Evolutionary conservation across 2,329 filamentous ascomycete genomes (phyloP).

Genomic region (Thielaviopsis euricoi): DNA sequence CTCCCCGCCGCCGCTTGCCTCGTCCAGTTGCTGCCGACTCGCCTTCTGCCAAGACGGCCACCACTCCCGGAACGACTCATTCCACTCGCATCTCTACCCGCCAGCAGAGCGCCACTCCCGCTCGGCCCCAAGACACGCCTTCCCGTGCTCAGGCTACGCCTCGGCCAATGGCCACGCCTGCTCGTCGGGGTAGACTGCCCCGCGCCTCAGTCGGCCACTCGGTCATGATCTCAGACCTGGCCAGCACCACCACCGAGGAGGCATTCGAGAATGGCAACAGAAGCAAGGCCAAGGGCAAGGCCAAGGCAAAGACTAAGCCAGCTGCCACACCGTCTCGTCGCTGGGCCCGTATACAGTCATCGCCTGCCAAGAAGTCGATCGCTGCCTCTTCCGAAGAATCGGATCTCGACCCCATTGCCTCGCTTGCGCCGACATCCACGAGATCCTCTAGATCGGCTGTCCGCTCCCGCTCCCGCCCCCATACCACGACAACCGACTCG

Average conservation of each 20-base stretch:
- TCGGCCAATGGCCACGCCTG: background rate
- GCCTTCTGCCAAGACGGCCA: background rate
- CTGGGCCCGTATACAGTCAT: background rate
- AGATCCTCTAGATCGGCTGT: background rate
- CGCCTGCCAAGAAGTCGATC: background rate
- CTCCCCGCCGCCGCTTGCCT: slow-evolving; percentile 5
- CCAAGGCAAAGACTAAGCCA: slow-evolving; percentile 1
- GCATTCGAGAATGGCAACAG: background rate
- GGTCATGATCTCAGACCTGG: slow-evolving; percentile 9
- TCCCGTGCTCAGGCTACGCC: background rate
- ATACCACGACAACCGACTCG: slow-evolving; percentile 3
- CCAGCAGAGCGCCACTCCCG: slow-evolving; percentile 2
- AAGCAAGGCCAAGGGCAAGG: background rate
- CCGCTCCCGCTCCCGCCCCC: background rate
- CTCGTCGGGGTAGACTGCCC: background rate
- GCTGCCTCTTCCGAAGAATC: background rate
- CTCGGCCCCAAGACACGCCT: background rate
- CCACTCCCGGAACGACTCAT: background rate
- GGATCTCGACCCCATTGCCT: background rate
- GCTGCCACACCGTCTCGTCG: background rate
- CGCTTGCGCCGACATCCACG: background rate
- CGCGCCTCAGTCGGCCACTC: background rate
- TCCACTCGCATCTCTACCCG: background rate
- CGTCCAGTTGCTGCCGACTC: background rate
- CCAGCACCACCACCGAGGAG: slow-evolving; percentile 8